phyloP scores from a whole-genome alignment of 169 alveolate genomes.

The Eimeria acervulina region DNA sequence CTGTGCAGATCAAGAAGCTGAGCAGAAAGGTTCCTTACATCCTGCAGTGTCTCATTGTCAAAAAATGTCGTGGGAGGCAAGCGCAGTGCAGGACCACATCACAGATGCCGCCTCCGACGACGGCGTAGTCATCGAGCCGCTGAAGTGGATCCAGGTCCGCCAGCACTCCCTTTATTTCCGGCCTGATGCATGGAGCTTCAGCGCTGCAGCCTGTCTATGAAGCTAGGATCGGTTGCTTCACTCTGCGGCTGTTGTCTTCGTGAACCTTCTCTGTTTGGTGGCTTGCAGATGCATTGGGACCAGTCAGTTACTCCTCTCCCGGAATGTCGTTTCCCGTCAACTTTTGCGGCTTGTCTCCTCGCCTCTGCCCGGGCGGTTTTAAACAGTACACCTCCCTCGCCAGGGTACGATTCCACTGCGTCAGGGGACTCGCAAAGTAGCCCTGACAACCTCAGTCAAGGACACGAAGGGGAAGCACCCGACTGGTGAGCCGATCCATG shows the following conservation, averaged over 20 bases:
- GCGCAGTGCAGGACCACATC: neutral
- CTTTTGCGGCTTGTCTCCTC: slow-evolving; percentile 77
- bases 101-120: slow-evolving; percentile 3
- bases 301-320: slow-evolving; percentile 79
- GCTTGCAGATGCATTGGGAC: slow-evolving; percentile 74
- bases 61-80: slow-evolving; percentile 45
- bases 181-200: no score
- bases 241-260: neutral
- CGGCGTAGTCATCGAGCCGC: slow-evolving; percentile 37
- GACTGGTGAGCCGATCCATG: neutral
- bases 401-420: slow-evolving; percentile 22
- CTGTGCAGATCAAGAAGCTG: slow-evolving; percentile 22
- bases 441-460: slow-evolving; percentile 28
- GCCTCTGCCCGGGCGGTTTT: slow-evolving; percentile 64
- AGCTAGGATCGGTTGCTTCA: neutral
- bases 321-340: slow-evolving; percentile 70
- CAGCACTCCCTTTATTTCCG: neutral
- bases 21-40: neutral
- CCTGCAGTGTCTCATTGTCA: slow-evolving; percentile 2
- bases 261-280: neutral
- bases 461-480: neutral
- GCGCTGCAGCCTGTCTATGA: neutral
- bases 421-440: slow-evolving; percentile 53
- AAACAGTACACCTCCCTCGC: neutral
- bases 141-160: slow-evolving; percentile 18